Evolutionary conservation across 768 basidiomycete species (phyloP).

Genomic region (Pleurotus tuoliensis): DNA sequence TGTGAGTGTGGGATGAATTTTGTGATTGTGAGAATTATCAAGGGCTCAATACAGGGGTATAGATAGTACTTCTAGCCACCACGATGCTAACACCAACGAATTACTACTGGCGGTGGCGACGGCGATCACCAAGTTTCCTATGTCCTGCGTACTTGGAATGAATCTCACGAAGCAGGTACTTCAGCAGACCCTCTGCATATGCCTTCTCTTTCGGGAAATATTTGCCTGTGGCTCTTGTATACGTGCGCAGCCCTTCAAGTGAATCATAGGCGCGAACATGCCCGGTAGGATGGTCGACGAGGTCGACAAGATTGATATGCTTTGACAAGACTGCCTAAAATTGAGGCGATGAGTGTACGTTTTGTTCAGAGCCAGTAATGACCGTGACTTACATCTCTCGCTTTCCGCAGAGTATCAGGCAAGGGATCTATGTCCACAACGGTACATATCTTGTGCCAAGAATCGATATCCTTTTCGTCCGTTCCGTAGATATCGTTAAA

Average conservation of each 20-base stretch:
- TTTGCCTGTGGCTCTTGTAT: conserved; percentile 21
- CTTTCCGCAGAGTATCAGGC: conserved; percentile 20
- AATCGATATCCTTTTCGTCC: conserved; percentile 21
- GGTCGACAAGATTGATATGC: conserved; percentile 37
- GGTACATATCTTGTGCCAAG: conserved; percentile 25
- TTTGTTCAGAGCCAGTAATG: no score
- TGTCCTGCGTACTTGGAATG: background rate
- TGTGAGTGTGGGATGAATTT: no score
- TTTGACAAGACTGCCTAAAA: conserved; percentile 22
- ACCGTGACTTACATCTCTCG: conserved; percentile 16
- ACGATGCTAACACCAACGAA: no score
- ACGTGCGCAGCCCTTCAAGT: conserved; percentile 20
- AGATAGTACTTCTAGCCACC: no score
- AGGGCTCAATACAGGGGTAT: no score
- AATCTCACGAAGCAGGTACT: conserved; percentile 27
- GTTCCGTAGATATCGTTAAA: conserved; percentile 32
- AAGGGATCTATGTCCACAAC: conserved; percentile 24
- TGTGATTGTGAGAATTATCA: no score
- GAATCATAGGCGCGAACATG: conserved; percentile 17
- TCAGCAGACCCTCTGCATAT: conserved; percentile 27
- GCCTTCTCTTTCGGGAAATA: conserved; percentile 27
- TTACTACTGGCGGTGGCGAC: background rate
- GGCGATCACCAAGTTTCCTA: background rate
- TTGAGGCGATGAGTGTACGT: no score
- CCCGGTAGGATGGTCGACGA: conserved; percentile 19